Evolutionary conservation across 1,284 basidiomycete genomes (phyloP), one percentile per base, ranked within the genome.

Genomic region (Irpex sp.): DNA sequence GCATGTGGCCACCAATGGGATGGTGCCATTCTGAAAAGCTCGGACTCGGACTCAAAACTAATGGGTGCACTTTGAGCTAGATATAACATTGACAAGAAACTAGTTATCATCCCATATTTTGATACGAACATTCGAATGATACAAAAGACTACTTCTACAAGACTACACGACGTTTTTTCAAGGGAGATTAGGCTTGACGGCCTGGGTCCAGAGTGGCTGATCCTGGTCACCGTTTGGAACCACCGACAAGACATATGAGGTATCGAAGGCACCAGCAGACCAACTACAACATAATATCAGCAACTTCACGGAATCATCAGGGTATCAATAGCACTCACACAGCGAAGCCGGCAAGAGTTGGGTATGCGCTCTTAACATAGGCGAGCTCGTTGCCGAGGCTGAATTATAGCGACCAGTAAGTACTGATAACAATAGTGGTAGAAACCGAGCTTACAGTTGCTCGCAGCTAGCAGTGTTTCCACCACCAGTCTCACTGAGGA

Each of bases 401-500:
- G 61, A 53, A 55, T n/a, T 48, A 51, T 63, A 4, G 5, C 3
- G 14, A 21, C 18, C 57, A 39, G 39, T 51, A 19, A 33, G 47
- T 33, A 36, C 49, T 5, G 47, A 33, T 7, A 45, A 16, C 39
- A 12, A 16, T 5, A 1, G 16, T 2, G 12, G 4, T 9, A 10
- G 45, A 53, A 19, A 19, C 23, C 6, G 10, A 4, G 47, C 63
- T 54, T 67, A 80, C 77, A 74, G 65, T 18, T 73, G 75, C 66
- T 80, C 76, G 72, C 81, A 82, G 64, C 78, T 80, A 5, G 74
- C 66, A 19, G 80, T 82, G 63, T 82, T 81, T 62, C 82, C 83
- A 57, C 82, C 84, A 37, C 84, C 84, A 36, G 82, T 84, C 72
- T 86, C 84, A 61, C 78, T 80, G 33, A 84, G 73, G 65, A 86